Conservation (phyloP, 106 monocot genomes). For the Dioscorea zingiberensis region DNA sequence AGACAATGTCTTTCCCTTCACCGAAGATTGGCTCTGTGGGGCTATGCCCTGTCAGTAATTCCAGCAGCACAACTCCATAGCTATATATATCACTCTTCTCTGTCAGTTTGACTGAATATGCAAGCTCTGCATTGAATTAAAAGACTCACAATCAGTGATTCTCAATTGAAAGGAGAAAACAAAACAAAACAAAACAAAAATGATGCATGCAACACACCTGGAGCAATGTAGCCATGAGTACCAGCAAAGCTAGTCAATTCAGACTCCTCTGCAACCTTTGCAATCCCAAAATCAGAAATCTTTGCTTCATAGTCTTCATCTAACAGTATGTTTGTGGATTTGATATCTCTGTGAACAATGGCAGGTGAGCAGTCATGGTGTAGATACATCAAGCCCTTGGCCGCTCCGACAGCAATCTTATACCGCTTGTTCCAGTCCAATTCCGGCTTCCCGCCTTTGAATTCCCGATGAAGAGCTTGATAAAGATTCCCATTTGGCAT, state of each 20-base stretch:
- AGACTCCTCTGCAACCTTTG: conserved; percentile 37
- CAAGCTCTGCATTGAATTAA: conserved; percentile 46
- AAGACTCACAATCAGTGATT: no score
- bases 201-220: conserved; percentile 33
- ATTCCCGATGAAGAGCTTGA: conserved; percentile 39
- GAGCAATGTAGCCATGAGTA: conserved; percentile 87
- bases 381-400: conserved; percentile 81
- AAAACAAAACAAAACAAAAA: neutral
- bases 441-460: conserved; percentile 25
- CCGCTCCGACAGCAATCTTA: conserved; percentile 72
- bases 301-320: conserved; percentile 74
- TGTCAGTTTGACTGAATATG: conserved; percentile 59
- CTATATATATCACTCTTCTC: conserved; percentile 91
- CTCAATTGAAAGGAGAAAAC: no score
- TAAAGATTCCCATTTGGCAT: conserved; percentile 71
- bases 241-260: conserved; percentile 60
- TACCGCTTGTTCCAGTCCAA: conserved; percentile 64
- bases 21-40: conserved; percentile 49
- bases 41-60: conserved; percentile 57
- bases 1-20: conserved; percentile 77
- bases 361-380: conserved; percentile 79
- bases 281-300: conserved; percentile 86
- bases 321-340: conserved; percentile 70
- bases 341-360: conserved; percentile 82
- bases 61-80: conserved; percentile 78